These are phyloP conservation scores for Euptelea pleiosperma DNA, from an alignment of 164 flowering plant genomes.

Conservation along the genomic window DNA sequence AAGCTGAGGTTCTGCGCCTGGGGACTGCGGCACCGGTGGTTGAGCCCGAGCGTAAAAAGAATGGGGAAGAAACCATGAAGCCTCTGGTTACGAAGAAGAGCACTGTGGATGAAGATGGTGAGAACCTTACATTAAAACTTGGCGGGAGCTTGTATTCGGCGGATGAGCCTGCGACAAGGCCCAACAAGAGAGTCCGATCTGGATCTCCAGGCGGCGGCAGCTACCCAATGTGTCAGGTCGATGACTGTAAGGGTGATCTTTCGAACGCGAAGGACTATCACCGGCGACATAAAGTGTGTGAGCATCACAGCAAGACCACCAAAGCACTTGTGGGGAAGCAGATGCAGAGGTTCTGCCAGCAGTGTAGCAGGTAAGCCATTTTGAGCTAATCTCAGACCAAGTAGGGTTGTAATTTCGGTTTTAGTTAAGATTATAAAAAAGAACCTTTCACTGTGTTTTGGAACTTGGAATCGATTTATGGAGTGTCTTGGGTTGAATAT, in stretches of 20 bases:
- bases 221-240: slow-evolving; percentile 79
- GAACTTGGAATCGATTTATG: too few relatives aligned
- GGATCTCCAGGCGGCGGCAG: slow-evolving; percentile 54
- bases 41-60: slow-evolving; percentile 15
- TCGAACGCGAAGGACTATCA: slow-evolving; percentile 79
- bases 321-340: slow-evolving; percentile 62
- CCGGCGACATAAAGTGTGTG: slow-evolving; percentile 82
- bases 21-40: slow-evolving; percentile 1
- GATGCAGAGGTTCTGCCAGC: slow-evolving; percentile 92
- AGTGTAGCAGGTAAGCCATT: slow-evolving; percentile 82
- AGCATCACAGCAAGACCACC: slow-evolving; percentile 65
- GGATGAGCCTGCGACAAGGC: slow-evolving; percentile 31
- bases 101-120: slow-evolving; percentile 33
- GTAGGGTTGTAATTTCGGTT: too few relatives aligned
- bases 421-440: too few relatives aligned
- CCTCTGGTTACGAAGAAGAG: slow-evolving; percentile 10
- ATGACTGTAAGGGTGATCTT: slow-evolving; percentile 67
- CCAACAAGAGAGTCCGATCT: slow-evolving; percentile 63
- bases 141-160: slow-evolving; percentile 34
- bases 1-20: neutral
- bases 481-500: too few relatives aligned
- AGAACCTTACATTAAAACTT: slow-evolving; percentile 49
- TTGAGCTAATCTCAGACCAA: too few relatives aligned
- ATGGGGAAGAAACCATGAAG: slow-evolving; percentile 6
- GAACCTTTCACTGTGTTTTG: too few relatives aligned